Evolutionary conservation across 2,329 filamentous ascomycete genomes (phyloP), one percentile per base, ranked within the genome.

Genomic region (Macrophomina phaseolina): DNA sequence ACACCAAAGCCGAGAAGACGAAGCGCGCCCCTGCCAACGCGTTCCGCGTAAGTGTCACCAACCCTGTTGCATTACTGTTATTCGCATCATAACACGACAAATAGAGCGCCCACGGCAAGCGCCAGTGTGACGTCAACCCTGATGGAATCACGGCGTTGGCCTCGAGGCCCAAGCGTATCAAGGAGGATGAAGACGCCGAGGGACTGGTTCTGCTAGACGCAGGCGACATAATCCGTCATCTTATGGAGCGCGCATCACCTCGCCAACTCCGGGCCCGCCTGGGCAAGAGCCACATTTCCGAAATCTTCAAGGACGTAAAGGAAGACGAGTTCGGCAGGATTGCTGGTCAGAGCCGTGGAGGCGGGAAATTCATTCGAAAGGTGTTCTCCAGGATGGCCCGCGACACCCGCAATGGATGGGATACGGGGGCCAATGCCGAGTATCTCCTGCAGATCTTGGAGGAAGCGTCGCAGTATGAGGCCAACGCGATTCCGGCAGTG

Each of bases 381-480:
- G 40, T 55, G 52, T 55, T 38, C 32, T 7, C 23, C 6, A 55
- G 7, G 34, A 23, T 55, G 32, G 7, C 18, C 32, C 32, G 18
- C 14, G 5, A 55, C 12, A 55, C 52, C 1, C 16, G 14, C 16
- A n/a, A 40, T 18, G 52, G 52, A 6, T 5, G 11, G 16, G 7
- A 23, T 18, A 40, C 32, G n/a, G n/a, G 16, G 16, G 16, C 52
- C 32, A 55, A 55, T 12, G 52, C 52, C 16, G 52, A 38, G 14
- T 55, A 55, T n/a, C 14, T 55, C 52, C 7, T 55, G n/a, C 52
- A 55, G 52, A 55, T 55, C n/a, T 16, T 55, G 16, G 52, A 40
- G 52, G 32, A 55, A 34, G 14, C 14, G 36, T 7, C 6, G 36
- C 23, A 8, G 8, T n/a, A 12, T 8, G 7, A 16, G 16, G 46